Evolutionary conservation across 176 grass and related monocot genomes (phyloP), one percentile per base, ranked within the genome.

Genomic region (Alopecurus myosuroides): DNA sequence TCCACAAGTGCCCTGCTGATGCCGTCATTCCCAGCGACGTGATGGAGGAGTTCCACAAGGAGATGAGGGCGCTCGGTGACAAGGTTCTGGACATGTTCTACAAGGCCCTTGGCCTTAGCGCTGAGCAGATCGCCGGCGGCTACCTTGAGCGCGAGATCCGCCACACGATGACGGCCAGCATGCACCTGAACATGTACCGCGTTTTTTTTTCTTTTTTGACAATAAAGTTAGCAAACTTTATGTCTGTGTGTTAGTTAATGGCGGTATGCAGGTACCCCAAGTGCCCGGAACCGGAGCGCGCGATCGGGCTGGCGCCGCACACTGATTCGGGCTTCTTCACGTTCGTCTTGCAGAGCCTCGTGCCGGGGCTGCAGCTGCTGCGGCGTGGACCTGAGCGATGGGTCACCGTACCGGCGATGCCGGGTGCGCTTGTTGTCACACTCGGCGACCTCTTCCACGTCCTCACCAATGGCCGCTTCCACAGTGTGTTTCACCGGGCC

Each of bases 321-420:
- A 94, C 92, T 5, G 88, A 94, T 86, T 94, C 92, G 1, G 88
- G 86, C 80, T 82, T 92, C 44, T 41, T n/a, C n/a, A n/a, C n/a
- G n/a, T n/a, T n/a, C n/a, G n/a, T n/a, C n/a, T n/a, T n/a, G n/a
- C n/a, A n/a, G 53, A 90, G 79, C 81, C 65, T 31, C 33, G 77
- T 92, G 18, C 87, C 88, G 3, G 88, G 92, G 18, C 88, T 94
- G 40, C 92, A 94, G 57, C 89, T 97, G 48, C 80, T 89, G 15
- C 88, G 83, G 31, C 42, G 18, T 1, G 9, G 55, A 20, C 81
- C 83, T 1, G 50, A 66, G 15, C 52, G 90, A 55, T 97, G 92
- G 92, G 92, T 94, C 6, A 89, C 88, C 14, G 92, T 92, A 62
- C 94, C 85, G 8, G 78, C 70, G 0, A 1, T 80, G 34, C 77